Conservation (phyloP, 129 eudicot genomes). For the Silybum marianum region DNA sequence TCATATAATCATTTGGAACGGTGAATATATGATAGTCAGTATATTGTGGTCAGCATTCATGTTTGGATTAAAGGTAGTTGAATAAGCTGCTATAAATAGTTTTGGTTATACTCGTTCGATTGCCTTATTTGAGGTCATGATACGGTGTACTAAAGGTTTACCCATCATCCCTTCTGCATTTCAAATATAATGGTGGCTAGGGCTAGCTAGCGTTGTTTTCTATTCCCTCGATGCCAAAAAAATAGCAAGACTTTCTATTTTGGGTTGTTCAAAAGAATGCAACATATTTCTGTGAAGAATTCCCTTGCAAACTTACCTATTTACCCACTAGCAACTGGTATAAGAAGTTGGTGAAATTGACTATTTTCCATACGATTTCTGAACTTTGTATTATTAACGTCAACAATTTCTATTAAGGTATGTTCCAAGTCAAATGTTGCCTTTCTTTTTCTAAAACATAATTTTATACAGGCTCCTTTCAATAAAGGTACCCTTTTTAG, state of each 20-base stretch:
- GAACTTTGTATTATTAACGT: conserved; percentile 10
- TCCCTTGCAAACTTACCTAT: neutral
- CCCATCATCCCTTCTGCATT: neutral
- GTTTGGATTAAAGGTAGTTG: neutral
- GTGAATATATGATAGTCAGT: neutral
- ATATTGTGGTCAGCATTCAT: neutral
- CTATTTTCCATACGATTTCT: neutral
- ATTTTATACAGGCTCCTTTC: neutral
- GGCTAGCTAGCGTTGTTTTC: neutral
- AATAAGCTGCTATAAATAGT: neutral
- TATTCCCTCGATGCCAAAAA: neutral
- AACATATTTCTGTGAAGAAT: neutral
- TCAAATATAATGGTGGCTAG: neutral
- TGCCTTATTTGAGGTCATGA: neutral
- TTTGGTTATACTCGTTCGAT: neutral
- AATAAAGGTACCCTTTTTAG: neutral
- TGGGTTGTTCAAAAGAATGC: neutral
- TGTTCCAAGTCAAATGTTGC: conserved; percentile 19
- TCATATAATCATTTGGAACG: neutral
- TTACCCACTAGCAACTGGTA: neutral
- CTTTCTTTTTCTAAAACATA: neutral
- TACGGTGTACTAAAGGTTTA: neutral
- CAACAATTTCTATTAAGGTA: neutral
- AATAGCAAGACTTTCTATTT: neutral
- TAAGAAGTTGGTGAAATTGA: neutral